These are phyloP conservation scores for Pseudozyma sp. DNA, from an alignment of 1,284 basidiomycete genomes.

Conservation along the genomic window DNA sequence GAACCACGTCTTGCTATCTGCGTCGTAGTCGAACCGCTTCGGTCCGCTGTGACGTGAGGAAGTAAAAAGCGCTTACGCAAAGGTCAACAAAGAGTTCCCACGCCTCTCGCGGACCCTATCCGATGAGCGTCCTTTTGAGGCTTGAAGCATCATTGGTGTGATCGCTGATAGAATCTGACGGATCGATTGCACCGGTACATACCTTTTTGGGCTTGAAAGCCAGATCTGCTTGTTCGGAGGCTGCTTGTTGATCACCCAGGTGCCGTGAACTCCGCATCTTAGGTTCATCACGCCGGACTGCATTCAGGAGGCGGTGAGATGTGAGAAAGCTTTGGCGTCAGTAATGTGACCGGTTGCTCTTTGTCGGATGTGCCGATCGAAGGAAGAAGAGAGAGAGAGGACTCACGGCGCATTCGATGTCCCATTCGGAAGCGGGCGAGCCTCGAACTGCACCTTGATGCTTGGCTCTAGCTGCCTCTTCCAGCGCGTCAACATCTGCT, in stretches of 20 bases:
- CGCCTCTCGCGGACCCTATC: neutral
- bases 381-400: constrained; percentile 32
- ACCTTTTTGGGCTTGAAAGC: constrained; percentile 82
- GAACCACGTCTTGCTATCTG: constrained; percentile 55
- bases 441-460: constrained; percentile 23
- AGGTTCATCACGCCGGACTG: constrained; percentile 92
- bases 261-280: constrained; percentile 82
- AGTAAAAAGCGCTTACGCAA: neutral
- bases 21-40: constrained; percentile 66
- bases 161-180: neutral
- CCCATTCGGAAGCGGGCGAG: constrained; percentile 74
- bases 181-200: neutral
- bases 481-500: constrained; percentile 60
- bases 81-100: neutral
- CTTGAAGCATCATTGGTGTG: neutral
- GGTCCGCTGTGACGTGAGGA: constrained; percentile 52
- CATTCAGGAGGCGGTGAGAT: neutral
- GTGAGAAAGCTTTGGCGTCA: constrained; percentile 12
- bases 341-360: neutral
- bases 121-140: neutral
- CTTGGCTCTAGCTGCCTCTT: constrained; percentile 19
- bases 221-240: constrained; percentile 99
- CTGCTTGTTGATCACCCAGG: constrained; percentile 99
- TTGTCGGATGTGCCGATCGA: constrained; percentile 8
- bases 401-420: constrained; percentile 94